Conservation (phyloP, 805 yeast species). For the Saccharomycopsis sp. region DNA sequence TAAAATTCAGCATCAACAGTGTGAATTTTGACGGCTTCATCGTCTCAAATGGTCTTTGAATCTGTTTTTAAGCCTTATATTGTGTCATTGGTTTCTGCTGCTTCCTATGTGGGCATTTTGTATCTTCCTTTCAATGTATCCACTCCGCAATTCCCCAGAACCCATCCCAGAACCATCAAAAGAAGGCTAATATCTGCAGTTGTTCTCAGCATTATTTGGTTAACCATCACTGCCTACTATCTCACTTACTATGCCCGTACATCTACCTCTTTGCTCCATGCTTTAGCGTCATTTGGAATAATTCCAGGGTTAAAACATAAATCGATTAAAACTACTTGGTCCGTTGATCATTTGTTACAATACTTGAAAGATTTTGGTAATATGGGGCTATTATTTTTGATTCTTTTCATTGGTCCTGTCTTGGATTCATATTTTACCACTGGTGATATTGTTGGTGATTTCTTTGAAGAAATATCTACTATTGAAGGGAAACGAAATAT, state of each 20-base stretch:
- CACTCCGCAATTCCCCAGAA: not conserved
- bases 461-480: conserved; percentile 19
- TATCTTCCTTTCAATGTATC: conserved; percentile 5
- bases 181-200: conserved; percentile 2
- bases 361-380: conserved; percentile 16
- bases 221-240: conserved; percentile 3
- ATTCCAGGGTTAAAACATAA: conserved; percentile 26
- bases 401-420: conserved; percentile 41
- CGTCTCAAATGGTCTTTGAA: no score
- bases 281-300: conserved; percentile 25
- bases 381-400: conserved; percentile 25
- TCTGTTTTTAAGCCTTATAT: no score
- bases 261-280: conserved; percentile 4
- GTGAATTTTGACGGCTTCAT: no score
- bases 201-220: conserved; percentile 1
- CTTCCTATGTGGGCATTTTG: conserved; percentile 8
- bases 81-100: conserved; percentile 3
- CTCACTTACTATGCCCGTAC: not conserved
- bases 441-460: conserved; percentile 13
- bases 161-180: conserved; percentile 7
- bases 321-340: not conserved
- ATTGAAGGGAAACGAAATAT: conserved; percentile 44
- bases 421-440: conserved; percentile 25
- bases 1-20: no score
- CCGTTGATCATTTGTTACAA: conserved; percentile 11